Base-by-base conservation (phyloP, 371 early-diverging fungal species). In the Actinomucor elegans region DNA sequence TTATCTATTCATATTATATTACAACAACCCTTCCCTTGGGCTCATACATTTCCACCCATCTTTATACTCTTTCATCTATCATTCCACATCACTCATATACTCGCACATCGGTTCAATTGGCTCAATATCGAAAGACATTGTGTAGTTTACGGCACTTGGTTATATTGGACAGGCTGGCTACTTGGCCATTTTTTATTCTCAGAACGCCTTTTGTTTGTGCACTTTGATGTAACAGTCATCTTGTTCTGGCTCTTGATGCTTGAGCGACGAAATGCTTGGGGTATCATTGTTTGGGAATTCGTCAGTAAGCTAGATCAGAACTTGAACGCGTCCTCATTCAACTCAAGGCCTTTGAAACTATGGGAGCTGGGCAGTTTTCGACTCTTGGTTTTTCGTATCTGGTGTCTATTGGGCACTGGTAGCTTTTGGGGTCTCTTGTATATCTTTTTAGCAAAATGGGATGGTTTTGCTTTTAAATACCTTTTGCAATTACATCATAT, bases 241-340 rank as follows among this genome's bases (percentile, higher is more conserved):
- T 33, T 75, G 17, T 85, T 85, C 42, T 71, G 82, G 68, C 50
- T 78, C 0, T 38, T 85, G 23, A 61, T 85, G 51, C 41, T 81
- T n/a, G 81, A 82, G 54, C 69, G 85, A 33, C 61, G 85, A 43
- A 79, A 81, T 64, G 81, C 82, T 8, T 85, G 85, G 85, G 85
- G 85, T 6, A 62, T 83, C 40, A 73, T 85, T 55, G 73, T 77
- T 11, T 85, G 85, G 85, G 85, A 85, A 51, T 81, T 72, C 33
- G 56, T 77, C 38, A 74, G 77, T 32, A 60, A 74, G 15, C 59
- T 85, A 47, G 80, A 81, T 38, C 37, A 27, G 50, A 32, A 36
- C 44, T 15, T 50, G 27, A 18, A 57, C 47, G 7, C 32, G n/a
- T 6, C 45, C 34, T 18, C 51, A 21, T 20, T 23, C 15, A n/a